Percentiles rank a stretch among this genome's conserved stretches.
These are phyloP conservation scores for Sisymbrium irio DNA, from an alignment of 345 rosid species.

Conservation along the genomic window DNA sequence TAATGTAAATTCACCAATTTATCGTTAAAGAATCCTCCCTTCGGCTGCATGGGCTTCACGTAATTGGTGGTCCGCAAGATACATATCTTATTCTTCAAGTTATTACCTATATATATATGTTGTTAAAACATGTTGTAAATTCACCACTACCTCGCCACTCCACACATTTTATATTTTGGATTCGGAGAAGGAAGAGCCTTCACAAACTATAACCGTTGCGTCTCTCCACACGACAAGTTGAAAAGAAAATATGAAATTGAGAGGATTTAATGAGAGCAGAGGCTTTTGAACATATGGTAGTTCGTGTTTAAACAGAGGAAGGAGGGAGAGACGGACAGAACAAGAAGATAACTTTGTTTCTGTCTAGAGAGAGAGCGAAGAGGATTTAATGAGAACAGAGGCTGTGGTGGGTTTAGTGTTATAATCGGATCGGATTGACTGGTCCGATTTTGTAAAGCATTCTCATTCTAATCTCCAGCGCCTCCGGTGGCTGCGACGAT, in stretches of 20 bases:
- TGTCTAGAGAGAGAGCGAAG: neutral
- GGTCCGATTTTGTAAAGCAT: neutral
- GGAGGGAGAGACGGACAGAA: neutral
- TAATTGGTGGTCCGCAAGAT: too few species aligned
- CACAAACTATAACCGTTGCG: slow-evolving; percentile 35
- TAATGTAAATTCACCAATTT: too few species aligned
- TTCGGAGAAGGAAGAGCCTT: neutral
- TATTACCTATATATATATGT: too few species aligned
- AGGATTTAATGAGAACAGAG: slow-evolving; percentile 23
- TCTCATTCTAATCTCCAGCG: slow-evolving; percentile 53
- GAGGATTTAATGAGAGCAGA: neutral
- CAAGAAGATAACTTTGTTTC: slow-evolving; percentile 17
- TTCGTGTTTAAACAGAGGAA: slow-evolving; percentile 6
- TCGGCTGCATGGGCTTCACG: too few species aligned
- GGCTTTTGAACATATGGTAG: neutral
- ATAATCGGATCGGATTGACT: neutral
- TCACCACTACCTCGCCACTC: too few species aligned
- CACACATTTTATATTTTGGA: slow-evolving; percentile 19
- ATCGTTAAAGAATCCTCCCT: too few species aligned
- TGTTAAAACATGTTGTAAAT: too few species aligned
- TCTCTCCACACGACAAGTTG: neutral
- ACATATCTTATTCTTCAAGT: too few species aligned
- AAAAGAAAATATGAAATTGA: neutral
- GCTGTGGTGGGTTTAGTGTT: neutral
- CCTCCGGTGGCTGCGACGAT: slow-evolving; percentile 82